A percentile compares a stretch with the other conserved stretches of the same genome.
Evolutionary conservation across 148 eudicot genomes (phyloP).

Genomic region (Rhododendron kiyosumense): DNA sequence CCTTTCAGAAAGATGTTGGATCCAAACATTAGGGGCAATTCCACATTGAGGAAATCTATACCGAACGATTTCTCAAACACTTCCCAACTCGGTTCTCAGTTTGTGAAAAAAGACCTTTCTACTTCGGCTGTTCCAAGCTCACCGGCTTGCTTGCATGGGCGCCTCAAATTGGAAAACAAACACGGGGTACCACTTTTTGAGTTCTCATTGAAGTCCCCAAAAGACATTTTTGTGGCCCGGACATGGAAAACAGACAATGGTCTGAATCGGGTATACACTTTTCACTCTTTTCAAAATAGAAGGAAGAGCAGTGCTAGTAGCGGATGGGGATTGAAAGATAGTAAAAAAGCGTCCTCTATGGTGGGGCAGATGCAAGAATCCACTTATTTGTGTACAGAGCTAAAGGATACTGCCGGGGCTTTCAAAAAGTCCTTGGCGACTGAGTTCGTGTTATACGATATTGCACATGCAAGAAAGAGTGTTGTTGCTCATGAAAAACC

Average conservation of each 20-base stretch:
- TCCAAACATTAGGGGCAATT: slow-evolving; percentile 24
- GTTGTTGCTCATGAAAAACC: slow-evolving; percentile 31
- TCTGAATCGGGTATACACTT: slow-evolving; percentile 68
- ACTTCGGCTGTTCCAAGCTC: slow-evolving; percentile 33
- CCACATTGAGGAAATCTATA: slow-evolving; percentile 39
- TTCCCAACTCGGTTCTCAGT: slow-evolving; percentile 9
- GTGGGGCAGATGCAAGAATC: slow-evolving; percentile 89
- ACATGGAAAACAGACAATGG: slow-evolving; percentile 66
- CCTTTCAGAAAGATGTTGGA: slow-evolving; percentile 19
- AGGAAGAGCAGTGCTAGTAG: slow-evolving; percentile 60
- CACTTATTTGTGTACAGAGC: slow-evolving; percentile 52
- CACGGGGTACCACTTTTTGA: slow-evolving; percentile 62
- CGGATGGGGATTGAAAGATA: slow-evolving; percentile 39
- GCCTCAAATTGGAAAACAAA: slow-evolving; percentile 61
- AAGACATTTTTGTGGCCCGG: slow-evolving; percentile 63
- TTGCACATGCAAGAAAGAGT: slow-evolving; percentile 52
- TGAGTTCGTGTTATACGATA: slow-evolving; percentile 77
- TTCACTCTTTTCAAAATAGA: slow-evolving; percentile 67
- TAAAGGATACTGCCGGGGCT: slow-evolving; percentile 28
- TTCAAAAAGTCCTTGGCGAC: slow-evolving; percentile 54
- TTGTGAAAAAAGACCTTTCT: slow-evolving; percentile 25
- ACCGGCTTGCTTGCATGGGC: slow-evolving; percentile 66
- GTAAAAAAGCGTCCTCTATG: slow-evolving; percentile 51
- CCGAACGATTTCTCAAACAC: slow-evolving; percentile 46
- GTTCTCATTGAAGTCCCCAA: slow-evolving; percentile 51